These are phyloP conservation scores for Microbotryomycetes sp. DNA, from an alignment of 1,284 basidiomycete species.

Conservation along the genomic window DNA sequence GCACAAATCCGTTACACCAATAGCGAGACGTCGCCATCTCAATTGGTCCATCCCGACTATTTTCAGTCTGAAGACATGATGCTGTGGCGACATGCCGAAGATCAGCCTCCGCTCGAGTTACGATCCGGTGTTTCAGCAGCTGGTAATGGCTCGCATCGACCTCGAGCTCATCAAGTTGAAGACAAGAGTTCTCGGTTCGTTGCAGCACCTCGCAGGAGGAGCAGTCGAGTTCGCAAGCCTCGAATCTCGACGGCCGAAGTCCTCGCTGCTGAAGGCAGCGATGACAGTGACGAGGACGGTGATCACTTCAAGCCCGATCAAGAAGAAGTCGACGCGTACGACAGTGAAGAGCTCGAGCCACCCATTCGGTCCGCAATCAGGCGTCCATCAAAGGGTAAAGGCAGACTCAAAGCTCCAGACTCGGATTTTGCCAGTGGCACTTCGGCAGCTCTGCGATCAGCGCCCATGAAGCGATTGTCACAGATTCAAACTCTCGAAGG, in stretches of 20 bases:
- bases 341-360: background rate
- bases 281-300: slow-evolving; percentile 1
- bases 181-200: background rate
- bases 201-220: slow-evolving; percentile 7
- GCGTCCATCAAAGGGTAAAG: slow-evolving; percentile 4
- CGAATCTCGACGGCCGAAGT: slow-evolving; percentile 1
- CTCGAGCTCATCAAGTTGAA: background rate
- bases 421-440: background rate
- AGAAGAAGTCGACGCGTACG: slow-evolving; percentile 4
- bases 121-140: background rate
- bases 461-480: background rate
- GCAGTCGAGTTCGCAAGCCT: slow-evolving; percentile 16
- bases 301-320: slow-evolving; percentile 8
- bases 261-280: background rate
- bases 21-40: background rate
- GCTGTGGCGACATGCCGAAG: background rate
- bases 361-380: background rate
- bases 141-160: background rate
- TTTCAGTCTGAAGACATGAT: background rate
- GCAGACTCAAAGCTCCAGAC: background rate
- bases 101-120: too few relatives aligned
- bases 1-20: too few relatives aligned
- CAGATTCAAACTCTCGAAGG: background rate
- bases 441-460: background rate
- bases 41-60: background rate